Base-by-base conservation (phyloP, 768 basidiomycete genomes). In the Amyloporia xantha region DNA sequence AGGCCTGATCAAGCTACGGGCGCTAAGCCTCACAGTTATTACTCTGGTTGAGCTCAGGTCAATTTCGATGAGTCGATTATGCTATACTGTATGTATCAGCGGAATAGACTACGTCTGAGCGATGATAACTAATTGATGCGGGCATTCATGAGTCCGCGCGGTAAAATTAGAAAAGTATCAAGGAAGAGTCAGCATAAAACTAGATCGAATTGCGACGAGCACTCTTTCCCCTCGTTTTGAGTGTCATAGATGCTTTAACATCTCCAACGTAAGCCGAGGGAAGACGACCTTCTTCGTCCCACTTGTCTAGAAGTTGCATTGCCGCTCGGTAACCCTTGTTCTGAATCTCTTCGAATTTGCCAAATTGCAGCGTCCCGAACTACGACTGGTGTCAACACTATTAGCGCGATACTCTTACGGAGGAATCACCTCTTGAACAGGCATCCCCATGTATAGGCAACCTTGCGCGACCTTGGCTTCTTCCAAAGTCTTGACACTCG, bases 381-480 rank as follows among this genome's bases (percentile, higher is more conserved):
- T 92, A 62, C 30, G 23, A 17, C 41, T 42, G 28, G 9, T 7
- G 7, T 33, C 30, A 33, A 15, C 30, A 33, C 30, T 38, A 35
- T 41, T 20, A 28, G 35, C 10, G 33, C 2, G 9, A 38, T 26
- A 13, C 35, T 42, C 26, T 7, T 15, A 33, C 9, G 9, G 30
- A 33, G 30, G 15, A 7, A 17, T 53, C 57, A 90, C 89, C 68
- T 90, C 82, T 54, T 96, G 91, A 11, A 99, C 94, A 0, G 96
- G 96, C 86, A 98, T 89, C 51, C 81, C 79, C 66, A 96, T 83
- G 61, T 99, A 98, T 39, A 97, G 69, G 61, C 91, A 94, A 1
- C 87, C 90, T 7, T 85, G 86, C 2, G 85, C 77, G 5, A 80
- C 78, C 66, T 98, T 98, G n/a, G 92, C 94, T 54, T 95, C 93